Evolutionary conservation across 179 eudicot species (phyloP).

Genomic region (Silene vulgaris): DNA sequence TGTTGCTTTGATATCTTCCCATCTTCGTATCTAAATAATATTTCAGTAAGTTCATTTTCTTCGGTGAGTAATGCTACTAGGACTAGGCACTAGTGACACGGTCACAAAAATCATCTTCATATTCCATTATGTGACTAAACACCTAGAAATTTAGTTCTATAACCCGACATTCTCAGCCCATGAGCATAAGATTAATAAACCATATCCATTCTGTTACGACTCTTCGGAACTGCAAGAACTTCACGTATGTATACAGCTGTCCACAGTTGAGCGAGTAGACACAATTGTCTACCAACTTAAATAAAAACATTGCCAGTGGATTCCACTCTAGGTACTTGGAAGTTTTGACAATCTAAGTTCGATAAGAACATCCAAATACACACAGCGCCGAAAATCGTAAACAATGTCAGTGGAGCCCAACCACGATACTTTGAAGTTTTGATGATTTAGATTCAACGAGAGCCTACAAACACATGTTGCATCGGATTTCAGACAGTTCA

Average conservation of each 20-base stretch:
- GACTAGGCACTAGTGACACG: neutral
- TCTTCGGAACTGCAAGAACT: neutral
- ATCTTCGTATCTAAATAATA: neutral
- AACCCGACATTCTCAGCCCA: neutral
- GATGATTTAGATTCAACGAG: no score
- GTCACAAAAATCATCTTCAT: neutral
- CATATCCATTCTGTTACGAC: neutral
- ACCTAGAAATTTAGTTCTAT: neutral
- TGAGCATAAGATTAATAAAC: neutral
- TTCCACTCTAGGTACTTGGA: no score
- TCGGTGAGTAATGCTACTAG: neutral
- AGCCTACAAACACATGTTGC: no score
- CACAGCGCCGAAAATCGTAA: no score
- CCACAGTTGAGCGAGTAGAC: neutral
- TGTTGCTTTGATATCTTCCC: neutral
- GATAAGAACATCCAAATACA: no score
- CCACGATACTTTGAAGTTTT: no score
- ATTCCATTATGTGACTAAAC: neutral
- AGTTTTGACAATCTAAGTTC: no score
- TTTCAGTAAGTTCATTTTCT: neutral
- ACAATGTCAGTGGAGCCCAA: no score
- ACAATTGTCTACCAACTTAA: neutral
- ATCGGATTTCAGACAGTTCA: no score
- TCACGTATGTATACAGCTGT: neutral
- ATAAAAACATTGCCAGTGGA: no score